Conservation (phyloP, 2,329 filamentous ascomycete genomes). For the Sarocladium oryzae region DNA sequence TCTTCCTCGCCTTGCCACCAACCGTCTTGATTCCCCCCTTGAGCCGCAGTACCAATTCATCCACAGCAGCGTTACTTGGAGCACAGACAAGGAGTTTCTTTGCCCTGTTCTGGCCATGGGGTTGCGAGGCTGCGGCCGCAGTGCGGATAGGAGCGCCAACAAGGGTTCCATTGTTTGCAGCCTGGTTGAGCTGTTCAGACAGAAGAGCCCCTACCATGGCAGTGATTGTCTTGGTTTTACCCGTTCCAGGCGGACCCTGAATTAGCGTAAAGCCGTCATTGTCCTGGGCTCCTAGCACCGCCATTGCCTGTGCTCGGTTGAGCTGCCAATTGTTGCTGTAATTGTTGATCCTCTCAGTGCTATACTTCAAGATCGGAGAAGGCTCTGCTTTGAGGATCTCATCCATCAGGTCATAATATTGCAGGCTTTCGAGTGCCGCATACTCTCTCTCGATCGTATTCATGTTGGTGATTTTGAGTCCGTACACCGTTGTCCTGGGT, state of each 20-base stretch:
- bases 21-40: conserved; percentile 79
- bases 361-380: conserved; percentile 78
- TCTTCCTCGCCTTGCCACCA: conserved; percentile 63
- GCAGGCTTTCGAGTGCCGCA: conserved; percentile 79
- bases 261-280: conserved; percentile 97
- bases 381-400: conserved; percentile 87
- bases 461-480: conserved; percentile 83
- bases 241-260: conserved; percentile 91
- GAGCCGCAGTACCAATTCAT: conserved; percentile 88
- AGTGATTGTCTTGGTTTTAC: conserved; percentile 97
- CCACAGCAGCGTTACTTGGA: conserved; percentile 96
- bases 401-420: conserved; percentile 93
- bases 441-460: conserved; percentile 94
- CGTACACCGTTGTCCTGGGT: conserved; percentile 64
- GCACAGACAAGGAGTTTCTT: conserved; percentile 95
- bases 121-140: conserved; percentile 15
- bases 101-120: conserved; percentile 21
- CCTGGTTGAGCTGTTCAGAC: conserved; percentile 28
- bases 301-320: conserved; percentile 84
- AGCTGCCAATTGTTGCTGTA: conserved; percentile 73
- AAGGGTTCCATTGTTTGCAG: conserved; percentile 23
- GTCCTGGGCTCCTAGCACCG: conserved; percentile 83
- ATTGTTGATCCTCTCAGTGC: conserved; percentile 62
- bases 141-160: conserved; percentile 25
- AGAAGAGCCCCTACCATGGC: conserved; percentile 84